Base-by-base conservation (phyloP, 352 stramenopile species). In the Phytophthora pseudosyringae region DNA sequence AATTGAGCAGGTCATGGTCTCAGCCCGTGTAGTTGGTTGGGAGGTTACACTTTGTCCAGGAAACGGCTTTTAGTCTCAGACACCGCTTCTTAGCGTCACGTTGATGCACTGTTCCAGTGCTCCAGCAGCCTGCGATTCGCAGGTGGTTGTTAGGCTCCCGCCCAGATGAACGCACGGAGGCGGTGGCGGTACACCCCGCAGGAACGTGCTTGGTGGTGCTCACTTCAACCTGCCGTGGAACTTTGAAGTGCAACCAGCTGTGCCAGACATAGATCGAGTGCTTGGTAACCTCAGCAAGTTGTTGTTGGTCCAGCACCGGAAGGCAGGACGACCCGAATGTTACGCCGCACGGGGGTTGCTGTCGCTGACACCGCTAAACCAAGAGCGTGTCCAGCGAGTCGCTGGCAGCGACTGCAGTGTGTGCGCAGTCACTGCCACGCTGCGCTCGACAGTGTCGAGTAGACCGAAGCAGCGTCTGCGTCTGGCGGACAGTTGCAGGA, bases 221-320 rank as follows among this genome's bases (percentile, higher is more conserved):
- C 38, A 18, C 46, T 59, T 65, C 57, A 58, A 59, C 36, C 21
- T n/a, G n/a, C n/a, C n/a, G n/a, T n/a, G n/a, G n/a, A n/a, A n/a
- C n/a, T 38, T 67, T 67, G 59, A 67, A 67, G 33, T 67, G 44
- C 51, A 67, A 63, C 4, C 50, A 57, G 47, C 50, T 64, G 46
- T 40, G 12, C 36, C 11, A 26, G 31, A 18, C 41, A 41, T 43
- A 46, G 31, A 47, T 55, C 54, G 40, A 41, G 2, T 21, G 2
- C 21, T 21, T 21, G 21, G 21, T 21, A 2, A 21, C 21, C 21
- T 21, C 21, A 21, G 21, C 21, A 21, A 21, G 21, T 21, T 21
- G 21, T 21, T 21, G 21, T 21, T 21, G 21, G 21, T 21, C 21
- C 1, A 21, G 21, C 21, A 21, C 21, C 2, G 21, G 21, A 21